A percentile compares a stretch with the other conserved stretches of the same genome.
phyloP scores from a whole-genome alignment of 768 basidiomycete genomes.

The Suillus luteus region DNA sequence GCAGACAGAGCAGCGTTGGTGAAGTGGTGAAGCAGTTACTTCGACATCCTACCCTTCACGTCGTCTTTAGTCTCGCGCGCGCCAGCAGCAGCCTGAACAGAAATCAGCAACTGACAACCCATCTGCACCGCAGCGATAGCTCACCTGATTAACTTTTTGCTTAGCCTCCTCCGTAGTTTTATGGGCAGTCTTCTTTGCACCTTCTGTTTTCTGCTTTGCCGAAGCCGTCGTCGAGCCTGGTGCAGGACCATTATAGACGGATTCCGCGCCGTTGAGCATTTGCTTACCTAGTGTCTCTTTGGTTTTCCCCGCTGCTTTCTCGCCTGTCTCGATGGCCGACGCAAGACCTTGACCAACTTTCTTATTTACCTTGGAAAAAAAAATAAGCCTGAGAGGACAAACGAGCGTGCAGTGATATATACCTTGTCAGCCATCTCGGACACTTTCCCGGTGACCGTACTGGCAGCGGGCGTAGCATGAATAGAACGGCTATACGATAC shows the following conservation, averaged over 20 bases:
- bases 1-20: too few species aligned
- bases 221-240: slow-evolving; percentile 11
- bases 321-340: slow-evolving; percentile 43
- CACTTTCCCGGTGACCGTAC: slow-evolving; percentile 40
- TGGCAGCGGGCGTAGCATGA: slow-evolving; percentile 32
- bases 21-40: background rate
- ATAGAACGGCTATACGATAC: slow-evolving; percentile 23
- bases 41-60: slow-evolving; percentile 12
- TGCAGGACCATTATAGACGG: background rate
- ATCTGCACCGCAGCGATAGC: background rate
- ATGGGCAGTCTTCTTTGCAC: slow-evolving; percentile 9
- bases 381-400: background rate
- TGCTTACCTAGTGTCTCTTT: slow-evolving; percentile 38
- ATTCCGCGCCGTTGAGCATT: slow-evolving; percentile 8
- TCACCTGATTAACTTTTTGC: slow-evolving; percentile 16
- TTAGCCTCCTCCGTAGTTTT: slow-evolving; percentile 17
- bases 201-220: slow-evolving; percentile 9
- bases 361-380: slow-evolving; percentile 39
- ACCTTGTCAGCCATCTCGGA: slow-evolving; percentile 42
- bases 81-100: slow-evolving; percentile 17
- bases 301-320: slow-evolving; percentile 39
- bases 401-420: background rate
- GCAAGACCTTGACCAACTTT: slow-evolving; percentile 42
- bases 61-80: slow-evolving; percentile 24
- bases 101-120: background rate